These are phyloP conservation scores for Protomyces inundatus DNA, from an alignment of 1,139 yeast species.

Conservation along the genomic window DNA sequence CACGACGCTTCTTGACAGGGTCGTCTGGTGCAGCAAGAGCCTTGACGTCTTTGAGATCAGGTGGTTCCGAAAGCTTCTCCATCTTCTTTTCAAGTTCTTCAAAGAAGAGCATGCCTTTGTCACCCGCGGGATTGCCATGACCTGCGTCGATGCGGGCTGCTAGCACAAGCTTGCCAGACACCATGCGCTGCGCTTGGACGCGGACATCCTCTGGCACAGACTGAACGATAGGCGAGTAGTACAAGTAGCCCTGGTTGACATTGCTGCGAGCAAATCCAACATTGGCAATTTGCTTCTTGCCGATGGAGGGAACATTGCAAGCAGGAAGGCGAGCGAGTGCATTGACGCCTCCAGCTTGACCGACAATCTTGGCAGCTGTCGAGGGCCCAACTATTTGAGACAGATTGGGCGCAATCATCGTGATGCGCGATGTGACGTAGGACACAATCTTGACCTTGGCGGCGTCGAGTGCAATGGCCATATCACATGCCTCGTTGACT, in stretches of 20 bases:
- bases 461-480: conserved; percentile 47
- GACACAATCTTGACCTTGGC: conserved; percentile 47
- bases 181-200: conserved; percentile 68
- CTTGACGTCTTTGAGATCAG: conserved; percentile 60
- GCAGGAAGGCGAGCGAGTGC: conserved; percentile 69
- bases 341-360: conserved; percentile 65
- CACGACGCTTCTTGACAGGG: conserved; percentile 71
- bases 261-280: conserved; percentile 46
- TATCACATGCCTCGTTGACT: conserved; percentile 47
- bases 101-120: conserved; percentile 54
- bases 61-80: conserved; percentile 72
- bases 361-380: conserved; percentile 68
- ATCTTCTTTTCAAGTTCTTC: conserved; percentile 58
- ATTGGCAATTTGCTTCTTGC: conserved; percentile 54
- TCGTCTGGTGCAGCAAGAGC: conserved; percentile 84
- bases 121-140: conserved; percentile 46
- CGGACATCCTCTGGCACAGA: conserved; percentile 53
- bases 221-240: conserved; percentile 40
- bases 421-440: conserved; percentile 55
- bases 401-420: conserved; percentile 71
- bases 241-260: conserved; percentile 58
- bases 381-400: conserved; percentile 66
- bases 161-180: conserved; percentile 71
- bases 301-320: conserved; percentile 76
- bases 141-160: conserved; percentile 78